Base-by-base conservation (phyloP, 1,284 basidiomycete genomes). In the Ceratobasidium sp. region DNA sequence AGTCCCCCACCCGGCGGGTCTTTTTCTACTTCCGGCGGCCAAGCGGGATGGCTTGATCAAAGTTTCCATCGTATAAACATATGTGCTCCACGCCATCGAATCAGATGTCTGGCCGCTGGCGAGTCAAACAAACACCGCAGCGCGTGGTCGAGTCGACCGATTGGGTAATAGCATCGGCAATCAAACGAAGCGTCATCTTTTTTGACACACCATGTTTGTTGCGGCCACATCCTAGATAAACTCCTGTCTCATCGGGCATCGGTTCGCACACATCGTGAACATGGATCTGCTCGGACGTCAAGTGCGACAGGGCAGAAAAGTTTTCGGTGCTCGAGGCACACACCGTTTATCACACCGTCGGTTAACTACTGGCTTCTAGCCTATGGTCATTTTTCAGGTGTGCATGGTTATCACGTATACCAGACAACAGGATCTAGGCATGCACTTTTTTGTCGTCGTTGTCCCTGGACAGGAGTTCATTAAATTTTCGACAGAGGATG, bases 151-250 rank as follows among this genome's bases (percentile, higher is more conserved):
- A 10, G 9, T 45, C 4, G 18, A 9, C 18, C 23, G 48, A 50
- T 50, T 50, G 48, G 4, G 26, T 30, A n/a, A n/a, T n/a, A 12
- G 26, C 21, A 28, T 32, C 50, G 50, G 50, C 28, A 53, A 53
- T 53, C 50, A 53, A 53, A 53, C 14, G 28, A n/a, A 18, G 50
- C 26, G 50, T 53, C 50, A 53, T 50, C 4, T 48, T 50, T 50
- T 23, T 26, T 8, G 18, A 50, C 26, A 50, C 26, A 39, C 36
- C 36, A 39, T 39, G 36, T 39, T 39, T 39, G 36, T 39, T 39
- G 45, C 45, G n/a, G 36, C 36, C 6, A 39, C 6, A 39, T 39
- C 36, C 14, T 39, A 39, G 5, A 39, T 39, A 39, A 39, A 39
- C 36, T 14, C 6, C 36, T 14, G 36, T 39, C 14, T 50, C 46